Base-by-base conservation (phyloP, 2,329 filamentous ascomycete species). In the Exophiala oligosperma region DNA sequence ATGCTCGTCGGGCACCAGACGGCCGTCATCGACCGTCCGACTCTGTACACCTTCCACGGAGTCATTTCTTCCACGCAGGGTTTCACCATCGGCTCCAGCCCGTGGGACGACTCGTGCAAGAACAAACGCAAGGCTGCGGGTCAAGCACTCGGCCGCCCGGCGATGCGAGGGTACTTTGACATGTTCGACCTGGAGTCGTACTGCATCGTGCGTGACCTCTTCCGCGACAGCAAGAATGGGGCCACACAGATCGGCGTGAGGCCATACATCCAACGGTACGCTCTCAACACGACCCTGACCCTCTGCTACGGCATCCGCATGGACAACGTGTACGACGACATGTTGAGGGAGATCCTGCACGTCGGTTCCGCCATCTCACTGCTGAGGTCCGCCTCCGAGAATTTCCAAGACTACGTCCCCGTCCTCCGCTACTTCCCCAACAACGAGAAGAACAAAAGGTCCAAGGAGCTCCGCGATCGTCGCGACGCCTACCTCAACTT, bases 351-450 rank as follows among this genome's bases (percentile, higher is more conserved):
- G 67, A 91, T 93, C 59, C 84, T 86, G 0, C 78, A 86, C 46
- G 89, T 92, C 2, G 90, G 92, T 69, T 82, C 88, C 24, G 85
- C 84, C 29, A 85, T 93, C 48, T 87, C 85, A 54, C 87, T 87
- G 62, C 86, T 91, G 63, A 77, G 90, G 47, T 88, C 83, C n/a
- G 91, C 88, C 1, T 89, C 86, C 51, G 89, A 91, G 67, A 92
- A 92, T 67, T 87, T 88, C 79, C 87, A 90, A 66, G 90, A 93
- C 68, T 92, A 92, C 63, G 82, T 92, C 5, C 89, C 89, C 0
- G 69, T 92, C 0, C 69, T 92, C 63, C 80, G 90, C 12, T 72
- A 89, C 1, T 51, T 71, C 8, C 81, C 82, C 60, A 80, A 82
- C 1, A 81, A 78, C 14, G 78, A 81, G 58, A 73, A 73, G 54